A percentile compares a stretch with the other conserved stretches of the same genome.
Conservation (phyloP, 2,329 filamentous ascomycete species). For the Botryotinia convoluta region DNA sequence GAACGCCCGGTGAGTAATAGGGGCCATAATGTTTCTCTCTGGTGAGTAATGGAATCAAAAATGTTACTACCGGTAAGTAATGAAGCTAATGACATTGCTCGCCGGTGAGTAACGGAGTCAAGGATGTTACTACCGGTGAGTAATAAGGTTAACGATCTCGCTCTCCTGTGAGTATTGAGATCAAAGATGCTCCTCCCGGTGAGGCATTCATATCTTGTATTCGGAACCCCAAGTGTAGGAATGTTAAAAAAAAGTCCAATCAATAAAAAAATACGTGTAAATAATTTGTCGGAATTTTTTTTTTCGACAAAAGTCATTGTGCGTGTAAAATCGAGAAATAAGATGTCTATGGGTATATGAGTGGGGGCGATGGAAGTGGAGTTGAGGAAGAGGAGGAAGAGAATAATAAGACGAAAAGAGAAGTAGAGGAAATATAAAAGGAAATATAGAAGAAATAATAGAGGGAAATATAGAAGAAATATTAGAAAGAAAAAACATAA, state of each 20-base stretch:
- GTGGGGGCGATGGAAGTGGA: neutral
- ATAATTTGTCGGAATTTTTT: neutral
- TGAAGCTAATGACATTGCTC: fast-evolving
- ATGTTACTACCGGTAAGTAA: neutral
- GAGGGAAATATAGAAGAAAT: neutral
- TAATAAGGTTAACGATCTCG: no score
- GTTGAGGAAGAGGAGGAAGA: neutral
- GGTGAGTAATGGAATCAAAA: no score
- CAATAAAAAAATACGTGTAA: neutral
- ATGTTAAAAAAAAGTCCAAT: neutral
- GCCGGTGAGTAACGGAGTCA: no score
- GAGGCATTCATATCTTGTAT: neutral
- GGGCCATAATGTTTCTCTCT: no score
- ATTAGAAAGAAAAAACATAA: no score
- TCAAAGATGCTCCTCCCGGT: neutral
- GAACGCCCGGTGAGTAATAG: neutral
- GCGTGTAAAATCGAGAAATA: neutral
- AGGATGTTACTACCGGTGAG: no score
- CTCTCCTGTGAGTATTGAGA: no score
- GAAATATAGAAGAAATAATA: neutral
- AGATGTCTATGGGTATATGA: neutral
- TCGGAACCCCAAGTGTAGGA: no score
- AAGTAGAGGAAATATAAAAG: neutral
- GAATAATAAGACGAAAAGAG: neutral
- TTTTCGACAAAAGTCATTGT: neutral